A percentile compares a stretch with the other conserved stretches of the same genome.
Evolutionary conservation across 2,329 filamentous ascomycete genomes (phyloP).

Genomic region (Sphaerostilbella broomeana): DNA sequence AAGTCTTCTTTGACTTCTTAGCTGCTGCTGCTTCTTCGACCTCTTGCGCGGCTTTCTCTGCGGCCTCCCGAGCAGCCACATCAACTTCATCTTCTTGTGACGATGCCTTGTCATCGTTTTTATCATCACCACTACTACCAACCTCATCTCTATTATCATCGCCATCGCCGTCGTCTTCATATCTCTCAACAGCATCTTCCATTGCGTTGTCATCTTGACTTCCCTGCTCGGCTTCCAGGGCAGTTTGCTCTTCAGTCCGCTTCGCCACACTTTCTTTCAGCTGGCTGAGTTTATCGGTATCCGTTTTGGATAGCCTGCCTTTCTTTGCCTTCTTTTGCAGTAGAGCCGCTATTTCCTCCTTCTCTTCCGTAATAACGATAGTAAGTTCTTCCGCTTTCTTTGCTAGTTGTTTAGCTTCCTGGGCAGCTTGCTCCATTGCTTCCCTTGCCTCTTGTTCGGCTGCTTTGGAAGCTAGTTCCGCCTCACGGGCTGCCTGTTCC

Average conservation of each 20-base stretch:
- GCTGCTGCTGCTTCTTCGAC: slow-evolving; percentile 20
- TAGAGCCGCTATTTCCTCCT: slow-evolving; percentile 22
- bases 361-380: slow-evolving; percentile 19
- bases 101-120: slow-evolving; percentile 6
- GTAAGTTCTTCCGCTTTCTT: slow-evolving; percentile 14
- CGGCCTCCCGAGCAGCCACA: slow-evolving; percentile 19
- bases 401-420: slow-evolving; percentile 17
- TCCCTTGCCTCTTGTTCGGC: slow-evolving; percentile 12
- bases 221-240: slow-evolving; percentile 15
- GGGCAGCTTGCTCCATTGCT: background rate
- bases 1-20: slow-evolving; percentile 38
- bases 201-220: background rate
- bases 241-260: slow-evolving; percentile 22
- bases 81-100: slow-evolving; percentile 24
- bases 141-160: slow-evolving; percentile 22
- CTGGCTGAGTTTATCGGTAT: slow-evolving; percentile 24
- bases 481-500: slow-evolving; percentile 11
- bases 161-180: slow-evolving; percentile 14
- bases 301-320: slow-evolving; percentile 23
- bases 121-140: slow-evolving; percentile 23
- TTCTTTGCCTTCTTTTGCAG: slow-evolving; percentile 31
- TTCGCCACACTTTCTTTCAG: slow-evolving; percentile 19
- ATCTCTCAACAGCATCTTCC: slow-evolving; percentile 3
- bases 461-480: slow-evolving; percentile 9
- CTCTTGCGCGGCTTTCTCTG: slow-evolving; percentile 17